Evolutionary conservation across 345 rosid species (phyloP), one percentile per base, ranked within the genome.

Genomic region (Abelmoschus esculentus): DNA sequence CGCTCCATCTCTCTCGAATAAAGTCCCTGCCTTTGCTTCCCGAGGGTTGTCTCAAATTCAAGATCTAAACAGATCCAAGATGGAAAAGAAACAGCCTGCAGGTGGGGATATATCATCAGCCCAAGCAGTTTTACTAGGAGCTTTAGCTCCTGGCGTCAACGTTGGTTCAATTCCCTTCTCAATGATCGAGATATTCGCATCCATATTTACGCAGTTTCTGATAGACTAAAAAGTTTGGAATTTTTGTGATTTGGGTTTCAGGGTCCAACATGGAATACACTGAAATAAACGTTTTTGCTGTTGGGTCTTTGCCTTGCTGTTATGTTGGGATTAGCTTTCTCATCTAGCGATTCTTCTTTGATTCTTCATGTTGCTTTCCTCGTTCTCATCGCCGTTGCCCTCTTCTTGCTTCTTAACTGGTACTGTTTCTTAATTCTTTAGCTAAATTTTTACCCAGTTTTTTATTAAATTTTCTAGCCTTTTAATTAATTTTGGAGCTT

Each of bases 391-490:
- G 81, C 96, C 2, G 83, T 81, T 38, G 63, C 90, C 64, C 97
- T 93, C 77, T 91, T 93, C 72, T 32, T 81, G 68, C 96, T 93
- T 59, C 97, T 91, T 55, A 86, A 80, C 84, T 93, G 97, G 96
- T 93, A 83, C 32, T n/a, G 4, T 17, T 47, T 18, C 61, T 71
- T 40, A 1, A 29, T 14, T 63, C 69, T 70, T 38, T 57, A 42
- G 7, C 13, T 74, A 28, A n/a, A 38, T 7, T 19, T 42, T 42
- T 2, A 42, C 29, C 17, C 54, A 49, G 32, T 1, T 7, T 1
- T 36, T 36, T 7, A 38, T 38, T 38, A 38, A 7, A 38, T 38
- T 38, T 38, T 38, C 8, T 38, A 7, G 10, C 40, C 5, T 38
- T 38, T 14, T 14, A 13, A 17, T 6, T 61, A 62, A 42, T 34